Conservation (phyloP, 2,329 filamentous ascomycete species). For the Arthrobotrys musiformis region DNA sequence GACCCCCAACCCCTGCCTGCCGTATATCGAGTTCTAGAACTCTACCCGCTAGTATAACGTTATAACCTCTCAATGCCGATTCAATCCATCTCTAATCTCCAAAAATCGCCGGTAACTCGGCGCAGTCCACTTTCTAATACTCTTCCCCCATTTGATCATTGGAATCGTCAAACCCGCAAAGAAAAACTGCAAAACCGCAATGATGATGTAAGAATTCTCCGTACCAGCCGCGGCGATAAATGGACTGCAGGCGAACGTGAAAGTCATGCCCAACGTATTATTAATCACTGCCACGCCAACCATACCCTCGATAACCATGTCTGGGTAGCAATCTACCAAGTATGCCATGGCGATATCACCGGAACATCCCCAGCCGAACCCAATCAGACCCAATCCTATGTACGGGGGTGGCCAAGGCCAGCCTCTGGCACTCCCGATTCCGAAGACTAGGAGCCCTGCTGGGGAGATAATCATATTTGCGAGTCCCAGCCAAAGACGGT, state of each 20-base stretch:
- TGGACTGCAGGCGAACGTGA: conserved; percentile 67
- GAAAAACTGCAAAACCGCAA: conserved; percentile 67
- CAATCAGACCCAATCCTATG: conserved; percentile 69
- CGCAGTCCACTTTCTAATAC: conserved; percentile 66
- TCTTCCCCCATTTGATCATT: conserved; percentile 70
- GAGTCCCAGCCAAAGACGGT: conserved; percentile 68
- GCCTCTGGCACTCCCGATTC: conserved; percentile 67
- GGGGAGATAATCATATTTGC: conserved; percentile 67
- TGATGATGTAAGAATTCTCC: conserved; percentile 67
- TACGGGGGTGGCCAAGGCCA: conserved; percentile 69
- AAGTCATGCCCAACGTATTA: conserved; percentile 68
- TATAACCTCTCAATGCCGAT: conserved; percentile 1
- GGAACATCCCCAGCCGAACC: conserved; percentile 71
- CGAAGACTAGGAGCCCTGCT: conserved; percentile 68
- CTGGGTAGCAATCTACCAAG: conserved; percentile 69
- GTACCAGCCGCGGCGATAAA: conserved; percentile 67
- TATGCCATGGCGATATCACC: conserved; percentile 70
- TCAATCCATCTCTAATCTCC: conserved; percentile 65
- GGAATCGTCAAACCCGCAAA: conserved; percentile 67
- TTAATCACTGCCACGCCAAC: conserved; percentile 70
- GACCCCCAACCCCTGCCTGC: background rate
- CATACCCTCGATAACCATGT: conserved; percentile 71
- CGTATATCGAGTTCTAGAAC: background rate
- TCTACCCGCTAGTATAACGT: too few species aligned
- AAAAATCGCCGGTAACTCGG: conserved; percentile 66